Evolutionary conservation across 2,329 filamentous ascomycete genomes (phyloP).

Genomic region (Fusarium pseudograminearum): DNA sequence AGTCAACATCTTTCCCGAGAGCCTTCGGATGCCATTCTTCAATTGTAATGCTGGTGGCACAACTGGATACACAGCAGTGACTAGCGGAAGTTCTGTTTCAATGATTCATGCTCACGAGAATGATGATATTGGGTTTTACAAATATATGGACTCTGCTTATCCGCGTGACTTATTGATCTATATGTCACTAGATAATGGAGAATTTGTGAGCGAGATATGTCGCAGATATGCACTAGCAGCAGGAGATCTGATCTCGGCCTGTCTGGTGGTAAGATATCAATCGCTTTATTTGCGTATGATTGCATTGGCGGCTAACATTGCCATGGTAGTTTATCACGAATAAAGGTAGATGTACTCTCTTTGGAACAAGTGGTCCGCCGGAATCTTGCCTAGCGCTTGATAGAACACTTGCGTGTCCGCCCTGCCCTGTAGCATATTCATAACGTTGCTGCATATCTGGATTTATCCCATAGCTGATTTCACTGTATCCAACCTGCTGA

Average conservation of each 20-base stretch:
- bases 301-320: background rate
- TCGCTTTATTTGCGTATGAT: background rate
- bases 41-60: conserved; percentile 13
- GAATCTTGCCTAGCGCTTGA: conserved; percentile 20
- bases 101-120: conserved; percentile 11
- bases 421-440: too few species aligned
- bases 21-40: conserved; percentile 18
- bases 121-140: too few species aligned
- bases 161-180: conserved; percentile 1
- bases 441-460: too few species aligned
- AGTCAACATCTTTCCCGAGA: conserved; percentile 3
- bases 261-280: conserved; percentile 14
- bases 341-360: conserved; percentile 20
- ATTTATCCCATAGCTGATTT: too few species aligned
- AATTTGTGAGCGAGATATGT: conserved; percentile 26
- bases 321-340: conserved; percentile 2
- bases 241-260: background rate
- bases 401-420: too few species aligned
- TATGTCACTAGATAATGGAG: conserved; percentile 28
- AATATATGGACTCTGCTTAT: too few species aligned
- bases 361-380: conserved; percentile 23
- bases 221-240: conserved; percentile 8
- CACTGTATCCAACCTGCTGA: too few species aligned
- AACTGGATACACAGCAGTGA: conserved; percentile 26
- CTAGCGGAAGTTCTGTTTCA: background rate